Evolutionary conservation across 2,329 filamentous ascomycete species (phyloP).

Genomic region (Paracorniculantispora psalliotae): DNA sequence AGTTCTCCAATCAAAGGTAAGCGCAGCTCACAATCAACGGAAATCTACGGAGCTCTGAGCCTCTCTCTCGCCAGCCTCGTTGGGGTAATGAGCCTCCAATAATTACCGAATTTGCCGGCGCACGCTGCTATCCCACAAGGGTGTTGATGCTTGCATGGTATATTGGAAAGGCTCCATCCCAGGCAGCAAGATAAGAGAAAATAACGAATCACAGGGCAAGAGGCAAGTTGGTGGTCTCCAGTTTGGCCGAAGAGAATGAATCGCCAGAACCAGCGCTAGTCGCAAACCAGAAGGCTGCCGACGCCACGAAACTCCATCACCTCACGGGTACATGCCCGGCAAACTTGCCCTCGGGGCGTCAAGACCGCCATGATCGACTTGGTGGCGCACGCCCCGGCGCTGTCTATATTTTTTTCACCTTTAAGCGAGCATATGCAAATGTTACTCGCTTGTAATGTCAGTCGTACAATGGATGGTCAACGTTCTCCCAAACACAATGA

Average conservation of each 20-base stretch:
- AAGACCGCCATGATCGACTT: not conserved
- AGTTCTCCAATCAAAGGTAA: too few species aligned
- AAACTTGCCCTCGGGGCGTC: not conserved
- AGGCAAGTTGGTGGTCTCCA: not conserved
- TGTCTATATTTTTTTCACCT: not conserved
- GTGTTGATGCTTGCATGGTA: too few species aligned
- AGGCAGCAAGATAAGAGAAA: not conserved
- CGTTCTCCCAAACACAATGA: too few species aligned
- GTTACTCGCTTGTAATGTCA: not conserved
- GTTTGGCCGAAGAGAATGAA: not conserved
- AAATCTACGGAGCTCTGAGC: not conserved
- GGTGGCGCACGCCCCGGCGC: not conserved
- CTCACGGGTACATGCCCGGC: not conserved
- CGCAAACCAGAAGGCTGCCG: not conserved
- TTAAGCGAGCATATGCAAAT: not conserved
- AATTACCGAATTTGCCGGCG: not conserved
- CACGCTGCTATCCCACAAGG: too few species aligned
- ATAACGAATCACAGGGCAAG: not conserved
- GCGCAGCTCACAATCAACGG: not conserved
- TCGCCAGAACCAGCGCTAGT: constrained; percentile 2
- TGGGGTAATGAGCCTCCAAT: not conserved
- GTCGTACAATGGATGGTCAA: too few species aligned
- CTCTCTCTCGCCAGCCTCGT: not conserved
- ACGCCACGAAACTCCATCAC: not conserved
- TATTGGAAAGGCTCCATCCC: not conserved